Percentiles rank a stretch among this genome's conserved stretches.
phyloP scores from a whole-genome alignment of 768 basidiomycete species.

The Chalciporus chontae region DNA sequence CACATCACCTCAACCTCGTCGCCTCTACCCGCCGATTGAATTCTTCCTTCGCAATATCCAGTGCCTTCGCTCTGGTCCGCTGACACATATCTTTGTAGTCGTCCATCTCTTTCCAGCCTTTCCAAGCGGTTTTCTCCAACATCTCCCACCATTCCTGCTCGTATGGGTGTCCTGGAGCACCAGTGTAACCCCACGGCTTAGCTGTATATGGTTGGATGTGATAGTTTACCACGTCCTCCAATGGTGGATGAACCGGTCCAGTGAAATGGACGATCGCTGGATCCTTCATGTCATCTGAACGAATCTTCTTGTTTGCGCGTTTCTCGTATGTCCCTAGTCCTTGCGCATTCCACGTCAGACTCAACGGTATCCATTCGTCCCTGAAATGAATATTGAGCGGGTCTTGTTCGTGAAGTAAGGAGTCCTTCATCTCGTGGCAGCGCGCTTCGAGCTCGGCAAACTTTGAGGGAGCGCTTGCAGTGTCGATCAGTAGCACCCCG shows the following conservation, averaged over 20 bases:
- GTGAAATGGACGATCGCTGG: conserved; percentile 51
- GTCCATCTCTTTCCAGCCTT: conserved; percentile 19
- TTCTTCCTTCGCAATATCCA: neutral
- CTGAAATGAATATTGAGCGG: conserved; percentile 43
- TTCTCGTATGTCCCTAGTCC: conserved; percentile 48
- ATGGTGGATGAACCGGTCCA: conserved; percentile 42
- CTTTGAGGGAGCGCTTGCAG: conserved; percentile 31
- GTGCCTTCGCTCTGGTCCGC: neutral
- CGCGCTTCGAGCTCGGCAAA: conserved; percentile 23
- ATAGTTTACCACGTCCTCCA: conserved; percentile 42
- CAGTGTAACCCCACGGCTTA: conserved; percentile 53
- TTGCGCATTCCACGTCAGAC: conserved; percentile 47
- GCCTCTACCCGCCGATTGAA: neutral
- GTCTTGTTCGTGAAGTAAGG: conserved; percentile 43
- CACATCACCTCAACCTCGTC: neutral
- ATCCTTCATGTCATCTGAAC: conserved; percentile 33
- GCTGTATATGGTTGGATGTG: conserved; percentile 45
- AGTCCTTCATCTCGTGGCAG: conserved; percentile 20
- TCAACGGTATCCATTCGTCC: conserved; percentile 35
- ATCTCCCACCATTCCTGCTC: conserved; percentile 41
- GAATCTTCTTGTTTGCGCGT: conserved; percentile 30
- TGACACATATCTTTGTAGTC: conserved; percentile 14
- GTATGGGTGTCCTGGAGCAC: conserved; percentile 46
- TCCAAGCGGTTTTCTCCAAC: conserved; percentile 40
- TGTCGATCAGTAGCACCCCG: conserved; percentile 46